Base-by-base conservation (phyloP, 306 rosid genomes). In the Quercus cerris region DNA sequence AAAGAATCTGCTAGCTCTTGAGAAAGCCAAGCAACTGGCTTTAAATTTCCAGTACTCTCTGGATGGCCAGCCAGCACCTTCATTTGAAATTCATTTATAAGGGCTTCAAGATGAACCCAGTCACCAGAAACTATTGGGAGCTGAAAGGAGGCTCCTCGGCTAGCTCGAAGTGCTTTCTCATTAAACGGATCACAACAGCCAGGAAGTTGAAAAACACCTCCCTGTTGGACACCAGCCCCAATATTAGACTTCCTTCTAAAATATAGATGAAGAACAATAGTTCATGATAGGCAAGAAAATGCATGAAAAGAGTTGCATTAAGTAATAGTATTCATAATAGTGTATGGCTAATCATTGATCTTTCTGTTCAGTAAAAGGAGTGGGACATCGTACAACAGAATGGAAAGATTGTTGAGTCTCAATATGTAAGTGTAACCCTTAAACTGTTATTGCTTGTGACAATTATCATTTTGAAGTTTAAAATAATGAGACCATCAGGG, bases 111-210 rank as follows among this genome's bases (percentile, higher is more conserved):
- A 86, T 92, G 89, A 80, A 59, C 56, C 99, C 99, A 93, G 20
- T 77, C 20, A 66, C 97, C 97, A n/a, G 89, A 89, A 69, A 93
- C 90, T 35, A 94, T 30, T 30, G 94, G 97, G 77, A 94, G 86
- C 91, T 94, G 99, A 82, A 94, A 94, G 17, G 94, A 87, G 58
- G 99, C 97, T 55, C 99, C 97, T 78, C 97, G 88, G 83, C 97
- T 92, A 28, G 99, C 97, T 79, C 97, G 88, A n/a, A 94, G 91
- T 31, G 97, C 99, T 86, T 92, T 94, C 81, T 90, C 97, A 33
- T 94, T 91, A 87, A 88, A 94, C 41, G 97, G 97, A 85, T 94
- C 97, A 80, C 97, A 94, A 69, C 99, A 92, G 67, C 99, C 97
- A 27, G 97, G 95, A 81, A 93, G 99, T 52, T 92, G 94, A 81